A percentile compares a stretch with the other conserved stretches of the same genome.
phyloP scores from a whole-genome alignment of 441 rosid genomes.

The Aquilaria agallochum region DNA sequence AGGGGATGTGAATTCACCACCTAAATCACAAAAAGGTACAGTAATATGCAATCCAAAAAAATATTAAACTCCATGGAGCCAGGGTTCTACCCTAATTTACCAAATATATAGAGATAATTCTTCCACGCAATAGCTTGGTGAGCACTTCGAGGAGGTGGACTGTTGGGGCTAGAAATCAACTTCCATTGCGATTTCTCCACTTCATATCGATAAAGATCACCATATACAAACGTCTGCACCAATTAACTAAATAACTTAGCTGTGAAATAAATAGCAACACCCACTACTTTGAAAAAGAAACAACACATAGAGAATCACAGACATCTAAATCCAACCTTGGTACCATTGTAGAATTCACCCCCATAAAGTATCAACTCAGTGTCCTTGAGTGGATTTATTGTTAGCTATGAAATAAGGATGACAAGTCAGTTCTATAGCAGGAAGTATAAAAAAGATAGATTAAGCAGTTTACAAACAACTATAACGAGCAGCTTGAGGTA shows the following conservation, averaged over 20 bases:
- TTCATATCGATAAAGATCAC: slow-evolving; percentile 82
- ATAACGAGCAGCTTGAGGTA: neutral
- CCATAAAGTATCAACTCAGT: slow-evolving; percentile 86
- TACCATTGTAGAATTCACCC: slow-evolving; percentile 93
- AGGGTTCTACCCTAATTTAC: slow-evolving; percentile 26
- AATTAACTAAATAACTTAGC: slow-evolving; percentile 9
- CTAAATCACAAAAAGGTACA: slow-evolving; percentile 28
- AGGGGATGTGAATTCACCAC: slow-evolving; percentile 98
- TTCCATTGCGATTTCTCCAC: slow-evolving; percentile 95
- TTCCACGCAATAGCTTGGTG: slow-evolving; percentile 98
- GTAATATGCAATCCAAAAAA: slow-evolving; percentile 7
- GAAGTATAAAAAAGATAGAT: neutral
- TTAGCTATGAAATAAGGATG: slow-evolving; percentile 39
- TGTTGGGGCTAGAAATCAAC: slow-evolving; percentile 82
- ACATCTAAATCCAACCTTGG: slow-evolving; percentile 47
- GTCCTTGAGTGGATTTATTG: slow-evolving; percentile 77
- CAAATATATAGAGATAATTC: slow-evolving; percentile 90
- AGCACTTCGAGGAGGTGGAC: slow-evolving; percentile 99
- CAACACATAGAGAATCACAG: neutral
- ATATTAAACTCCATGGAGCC: neutral
- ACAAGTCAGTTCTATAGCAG: neutral
- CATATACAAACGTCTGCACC: slow-evolving; percentile 87
- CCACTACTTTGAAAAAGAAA: slow-evolving; percentile 6
- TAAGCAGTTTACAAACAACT: neutral
- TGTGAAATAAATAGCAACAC: neutral